These are phyloP conservation scores for Zygosaccharomyces pseudobailii DNA, from an alignment of 1,139 yeast genomes.

Conservation along the genomic window DNA sequence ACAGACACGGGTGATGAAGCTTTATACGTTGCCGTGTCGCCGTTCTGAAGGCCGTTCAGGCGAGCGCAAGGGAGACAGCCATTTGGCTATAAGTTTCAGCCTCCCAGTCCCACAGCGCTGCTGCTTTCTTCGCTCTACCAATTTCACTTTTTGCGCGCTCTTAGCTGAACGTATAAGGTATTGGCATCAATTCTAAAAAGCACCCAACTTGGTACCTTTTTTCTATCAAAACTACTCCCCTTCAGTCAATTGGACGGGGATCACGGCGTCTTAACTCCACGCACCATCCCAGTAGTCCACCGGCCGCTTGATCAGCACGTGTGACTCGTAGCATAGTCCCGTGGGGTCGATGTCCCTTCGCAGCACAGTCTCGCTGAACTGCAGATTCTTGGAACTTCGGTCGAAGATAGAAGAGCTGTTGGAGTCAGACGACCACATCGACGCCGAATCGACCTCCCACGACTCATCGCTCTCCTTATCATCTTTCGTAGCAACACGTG, in stretches of 20 bases:
- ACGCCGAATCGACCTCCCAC: neutral
- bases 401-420: constrained; percentile 25
- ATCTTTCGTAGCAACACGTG: no score
- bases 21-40: no score
- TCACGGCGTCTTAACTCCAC: neutral
- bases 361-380: constrained; percentile 20
- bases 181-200: neutral
- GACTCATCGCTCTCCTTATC: neutral
- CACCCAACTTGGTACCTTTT: neutral
- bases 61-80: no score
- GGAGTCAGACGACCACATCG: constrained; percentile 16
- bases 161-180: no score
- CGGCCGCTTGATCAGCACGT: constrained; percentile 17
- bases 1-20: no score
- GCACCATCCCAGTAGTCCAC: neutral
- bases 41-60: no score
- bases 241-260: no score
- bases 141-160: no score
- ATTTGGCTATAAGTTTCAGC: no score
- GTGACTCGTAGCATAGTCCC: constrained; percentile 20
- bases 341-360: constrained; percentile 23
- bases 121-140: no score
- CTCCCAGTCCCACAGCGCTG: no score
- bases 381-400: constrained; percentile 11
- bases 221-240: no score